Evolutionary conservation across 2,329 filamentous ascomycete genomes (phyloP), one percentile per base, ranked within the genome.

Genomic region (Aspergillus novoparasiticus): DNA sequence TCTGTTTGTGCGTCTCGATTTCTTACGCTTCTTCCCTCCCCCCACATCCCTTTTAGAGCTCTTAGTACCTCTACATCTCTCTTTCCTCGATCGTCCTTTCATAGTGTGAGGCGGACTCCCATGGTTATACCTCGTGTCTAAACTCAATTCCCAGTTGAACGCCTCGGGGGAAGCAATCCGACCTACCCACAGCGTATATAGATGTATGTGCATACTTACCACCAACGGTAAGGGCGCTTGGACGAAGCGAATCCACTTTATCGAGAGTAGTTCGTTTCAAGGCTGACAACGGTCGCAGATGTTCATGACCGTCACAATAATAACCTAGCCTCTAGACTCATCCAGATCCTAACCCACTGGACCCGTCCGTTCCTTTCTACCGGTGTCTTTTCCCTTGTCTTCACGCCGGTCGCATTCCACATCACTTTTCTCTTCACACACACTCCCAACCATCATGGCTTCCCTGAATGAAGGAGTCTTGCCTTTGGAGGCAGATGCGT

Each of bases 381-480:
- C 60, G 19, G 58, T 48, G 56, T 26, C 48, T 30, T 39, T 34
- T 30, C 32, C 48, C 51, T 58, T 51, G 54, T 34, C 43, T 55
- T 48, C 60, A 58, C 60, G 60, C 63, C 68, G 67, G 65, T 71
- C 69, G 71, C 66, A 68, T 65, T 57, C 55, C 59, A 54, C 58
- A n/a, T 43, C 26, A 34, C 14, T 12, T 48, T 45, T 23, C 36
- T 56, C 14, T 32, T 60, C 28, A 19, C 45, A 51, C 30, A n/a
- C 19, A 26, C 26, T 21, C 58, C 43, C 32, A 53, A 34, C 60
- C 53, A 67, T 45, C 58, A 75, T 75, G 73, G 67, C 72, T 62
- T 63, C 69, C 11, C 60, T 69, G 26, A 71, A 67, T 54, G 71
- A 70, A 50, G 71, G 71, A 62, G 69, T 69, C 10, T 70, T 73